Base-by-base conservation (phyloP, 169 alveolate species). In the Cryptosporidium andersoni region DNA sequence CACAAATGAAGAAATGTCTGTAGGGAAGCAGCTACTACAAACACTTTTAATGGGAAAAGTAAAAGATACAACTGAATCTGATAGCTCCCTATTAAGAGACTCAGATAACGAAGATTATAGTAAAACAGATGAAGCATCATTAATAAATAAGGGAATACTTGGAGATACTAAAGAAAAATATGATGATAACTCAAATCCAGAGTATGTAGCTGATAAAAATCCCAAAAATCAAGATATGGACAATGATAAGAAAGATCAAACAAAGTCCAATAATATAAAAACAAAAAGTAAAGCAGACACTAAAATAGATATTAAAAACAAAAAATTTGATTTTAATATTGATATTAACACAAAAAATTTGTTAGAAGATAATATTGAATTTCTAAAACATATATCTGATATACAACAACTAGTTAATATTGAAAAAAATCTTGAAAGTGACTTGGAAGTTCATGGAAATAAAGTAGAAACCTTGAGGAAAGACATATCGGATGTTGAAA, bases 391-490 rank as follows among this genome's bases (percentile, higher is more conserved):
- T n/a, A 74, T 58, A n/a, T 25, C 67, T 9, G 51, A 66, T 16
- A 52, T 4, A 56, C 60, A 66, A 0, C 14, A 42, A 25, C 16
- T 74, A 42, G 36, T 58, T 2, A 68, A 74, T 74, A 63, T 74
- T 40, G 74, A 74, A 14, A n/a, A n/a, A n/a, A 53, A 51, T 48
- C 25, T 74, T 45, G 85, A 74, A 16, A 43, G 43, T 25, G n/a
- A 55, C 3, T 42, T 74, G 55, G 64, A 39, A 3, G 68, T 43
- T 2, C 11, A 58, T 7, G 58, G 43, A 4, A 74, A 39, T 6
- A 58, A 66, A 25, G 37, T 74, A 34, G 47, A 2, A 58, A 49
- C 4, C 47, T 47, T 74, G 25, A 74, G 60, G 60, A 55, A 74
- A 40, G 60, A 74, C 48, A 37, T 74, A 1, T 58, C 55, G 9